These are phyloP conservation scores for Paraphoma sp. DNA, from an alignment of 2,329 filamentous ascomycete species.

Conservation along the genomic window DNA sequence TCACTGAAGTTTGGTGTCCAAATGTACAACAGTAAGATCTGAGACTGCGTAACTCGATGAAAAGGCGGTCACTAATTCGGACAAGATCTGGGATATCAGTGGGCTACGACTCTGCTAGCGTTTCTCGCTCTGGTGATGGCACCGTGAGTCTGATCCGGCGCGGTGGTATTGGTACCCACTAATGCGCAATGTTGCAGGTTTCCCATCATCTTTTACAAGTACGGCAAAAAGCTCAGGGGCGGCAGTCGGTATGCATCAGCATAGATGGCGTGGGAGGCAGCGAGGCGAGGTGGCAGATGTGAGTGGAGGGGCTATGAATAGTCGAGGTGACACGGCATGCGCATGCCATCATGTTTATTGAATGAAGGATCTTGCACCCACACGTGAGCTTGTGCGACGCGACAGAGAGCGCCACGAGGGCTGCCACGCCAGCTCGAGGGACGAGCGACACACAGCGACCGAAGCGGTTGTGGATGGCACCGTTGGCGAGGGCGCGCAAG, in stretches of 20 bases:
- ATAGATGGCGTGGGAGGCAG: conserved; percentile 24
- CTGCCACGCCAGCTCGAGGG: conserved; percentile 40
- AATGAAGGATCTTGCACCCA: conserved; percentile 35
- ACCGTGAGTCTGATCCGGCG: conserved; percentile 47
- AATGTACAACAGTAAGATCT: conserved; percentile 58
- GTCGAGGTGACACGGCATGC: conserved; percentile 42
- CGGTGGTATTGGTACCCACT: conserved; percentile 37
- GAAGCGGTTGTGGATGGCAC: conserved; percentile 31
- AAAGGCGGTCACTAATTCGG: conserved; percentile 55
- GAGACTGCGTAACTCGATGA: conserved; percentile 30
- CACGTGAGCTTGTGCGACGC: conserved; percentile 45
- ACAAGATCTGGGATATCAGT: conserved; percentile 56
- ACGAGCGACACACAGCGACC: conserved; percentile 27
- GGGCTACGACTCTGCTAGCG: conserved; percentile 56
- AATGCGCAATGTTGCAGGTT: conserved; percentile 46
- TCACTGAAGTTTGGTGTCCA: conserved; percentile 52
- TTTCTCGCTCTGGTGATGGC: conserved; percentile 59
- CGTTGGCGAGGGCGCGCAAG: conserved; percentile 29
- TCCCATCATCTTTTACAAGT: conserved; percentile 57
- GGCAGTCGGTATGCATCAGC: conserved; percentile 55
- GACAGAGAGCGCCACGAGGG: conserved; percentile 44
- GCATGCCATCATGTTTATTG: conserved; percentile 43
- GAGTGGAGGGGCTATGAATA: conserved; percentile 40
- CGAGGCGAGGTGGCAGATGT: conserved; percentile 22
- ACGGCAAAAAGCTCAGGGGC: conserved; percentile 57